Evolutionary conservation across 2,329 filamentous ascomycete species (phyloP).

Genomic region (Colletotrichum sp.): DNA sequence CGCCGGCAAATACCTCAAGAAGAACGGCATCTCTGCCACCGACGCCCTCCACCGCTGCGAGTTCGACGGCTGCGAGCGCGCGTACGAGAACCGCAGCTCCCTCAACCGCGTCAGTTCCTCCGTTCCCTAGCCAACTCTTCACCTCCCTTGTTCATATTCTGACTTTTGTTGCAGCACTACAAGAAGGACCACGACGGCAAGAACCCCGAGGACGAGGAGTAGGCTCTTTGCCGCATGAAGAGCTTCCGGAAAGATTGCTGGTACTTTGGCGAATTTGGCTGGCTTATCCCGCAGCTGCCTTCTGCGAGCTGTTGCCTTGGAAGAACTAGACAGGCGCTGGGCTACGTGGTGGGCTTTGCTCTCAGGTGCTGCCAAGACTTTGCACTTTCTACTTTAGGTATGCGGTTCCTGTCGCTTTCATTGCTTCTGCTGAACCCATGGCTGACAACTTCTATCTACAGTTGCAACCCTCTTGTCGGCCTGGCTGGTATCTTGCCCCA

Average conservation of each 20-base stretch:
- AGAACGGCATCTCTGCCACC: not conserved
- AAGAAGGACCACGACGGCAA: not conserved
- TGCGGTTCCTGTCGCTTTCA: fast-evolving
- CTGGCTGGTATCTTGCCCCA: not conserved
- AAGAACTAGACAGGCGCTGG: not conserved
- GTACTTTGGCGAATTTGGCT: not conserved
- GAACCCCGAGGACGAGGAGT: not conserved
- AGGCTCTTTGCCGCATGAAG: fast-evolving
- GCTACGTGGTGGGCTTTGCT: not conserved
- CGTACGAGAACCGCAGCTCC: not conserved
- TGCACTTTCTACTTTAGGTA: not conserved
- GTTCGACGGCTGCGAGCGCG: not conserved
- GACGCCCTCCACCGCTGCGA: not conserved
- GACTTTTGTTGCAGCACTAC: not conserved
- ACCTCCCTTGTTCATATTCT: not conserved
- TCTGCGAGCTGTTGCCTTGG: not conserved
- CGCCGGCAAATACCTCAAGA: not conserved
- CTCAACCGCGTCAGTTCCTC: not conserved
- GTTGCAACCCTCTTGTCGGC: not conserved
- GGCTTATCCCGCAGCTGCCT: not conserved
- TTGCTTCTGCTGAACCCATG: not conserved
- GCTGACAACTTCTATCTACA: not conserved
- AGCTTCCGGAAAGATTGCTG: not conserved
- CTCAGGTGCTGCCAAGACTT: not conserved
- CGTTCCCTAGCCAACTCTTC: not conserved